These are phyloP conservation scores for Rhodamnia rubescens DNA, from an alignment of 345 rosid species.

Conservation along the genomic window DNA sequence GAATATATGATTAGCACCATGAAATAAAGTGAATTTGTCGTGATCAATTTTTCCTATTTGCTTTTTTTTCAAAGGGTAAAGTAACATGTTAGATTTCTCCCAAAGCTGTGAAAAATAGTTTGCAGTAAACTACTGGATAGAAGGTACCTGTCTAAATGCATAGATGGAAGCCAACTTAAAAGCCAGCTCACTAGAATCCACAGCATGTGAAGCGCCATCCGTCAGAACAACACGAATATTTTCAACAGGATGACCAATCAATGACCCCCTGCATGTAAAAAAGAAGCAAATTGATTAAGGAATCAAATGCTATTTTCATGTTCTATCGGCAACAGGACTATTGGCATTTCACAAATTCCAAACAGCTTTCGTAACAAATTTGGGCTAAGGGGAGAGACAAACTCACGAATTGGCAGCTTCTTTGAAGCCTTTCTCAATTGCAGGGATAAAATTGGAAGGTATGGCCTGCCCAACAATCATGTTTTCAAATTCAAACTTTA, in stretches of 20 bases:
- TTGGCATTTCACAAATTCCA: background rate
- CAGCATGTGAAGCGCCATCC: slow-evolving; percentile 92
- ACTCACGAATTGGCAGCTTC: slow-evolving; percentile 98
- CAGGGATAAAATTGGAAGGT: slow-evolving; percentile 89
- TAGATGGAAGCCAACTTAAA: slow-evolving; percentile 94
- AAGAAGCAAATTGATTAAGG: background rate
- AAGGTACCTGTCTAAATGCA: slow-evolving; percentile 79
- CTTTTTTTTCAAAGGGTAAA: background rate
- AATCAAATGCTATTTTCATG: background rate
- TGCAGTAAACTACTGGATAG: background rate
- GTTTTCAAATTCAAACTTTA: slow-evolving; percentile 89
- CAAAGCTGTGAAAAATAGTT: background rate
- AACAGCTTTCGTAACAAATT: background rate
- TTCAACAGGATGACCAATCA: slow-evolving; percentile 96
- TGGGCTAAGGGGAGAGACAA: background rate
- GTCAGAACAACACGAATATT: slow-evolving; percentile 70
- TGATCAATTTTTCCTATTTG: background rate
- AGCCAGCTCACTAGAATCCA: slow-evolving; percentile 98
- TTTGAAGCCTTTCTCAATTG: slow-evolving; percentile 95
- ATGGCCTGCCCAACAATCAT: slow-evolving; percentile 92
- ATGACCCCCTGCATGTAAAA: slow-evolving; percentile 61
- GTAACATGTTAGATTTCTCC: background rate
- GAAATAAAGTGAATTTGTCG: background rate
- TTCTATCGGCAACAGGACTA: background rate
- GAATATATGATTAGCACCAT: background rate